Base-by-base conservation (phyloP, 345 rosid species). In the Garcia nutans region DNA sequence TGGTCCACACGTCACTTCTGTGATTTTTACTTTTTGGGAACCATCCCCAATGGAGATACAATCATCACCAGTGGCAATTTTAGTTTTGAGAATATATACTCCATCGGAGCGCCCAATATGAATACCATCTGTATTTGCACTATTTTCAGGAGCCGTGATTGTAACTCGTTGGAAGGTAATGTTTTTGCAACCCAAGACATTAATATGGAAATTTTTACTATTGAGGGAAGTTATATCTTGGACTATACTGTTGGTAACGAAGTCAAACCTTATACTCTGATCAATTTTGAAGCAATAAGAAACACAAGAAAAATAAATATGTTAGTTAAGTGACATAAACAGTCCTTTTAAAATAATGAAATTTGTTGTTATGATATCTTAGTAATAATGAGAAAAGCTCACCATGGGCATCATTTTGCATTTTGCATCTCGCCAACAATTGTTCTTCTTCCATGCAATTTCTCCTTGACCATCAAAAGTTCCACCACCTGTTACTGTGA, bases 391-490 rank as follows among this genome's bases (percentile, higher is more conserved):
- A 17, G 5, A 54, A 16, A 6, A 54, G 19, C 22, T 16, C 10
- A 58, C 63, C 63, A 58, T 23, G 1, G 63, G 63, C 8, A 58
- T 0, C 6, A 8, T 17, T 1, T 5, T 5, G 28, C 63, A 58
- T 0, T 11, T 58, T n/a, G 63, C 13, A n/a, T 5, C 8, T 2
- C 8, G 10, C 8, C 10, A 10, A 58, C 28, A 58, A 58, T 58
- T 58, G 7, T 58, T n/a, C 24, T 7, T n/a, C 24, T 8, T 56
- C 63, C 63, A 58, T n/a, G 63, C 63, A 22, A 11, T 6, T 22
- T 58, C 15, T 58, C 63, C 63, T 58, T 58, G 63, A 5, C 63
- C 63, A 23, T 58, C 28, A n/a, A 58, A 58, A 58, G 63, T n/a
- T 54, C 58, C 58, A 58, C 63, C 63, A 10, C 31, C 31, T 0